Evolutionary conservation across 208 protist genomes (phyloP).

Genomic region (Trypanosoma cruzi): DNA sequence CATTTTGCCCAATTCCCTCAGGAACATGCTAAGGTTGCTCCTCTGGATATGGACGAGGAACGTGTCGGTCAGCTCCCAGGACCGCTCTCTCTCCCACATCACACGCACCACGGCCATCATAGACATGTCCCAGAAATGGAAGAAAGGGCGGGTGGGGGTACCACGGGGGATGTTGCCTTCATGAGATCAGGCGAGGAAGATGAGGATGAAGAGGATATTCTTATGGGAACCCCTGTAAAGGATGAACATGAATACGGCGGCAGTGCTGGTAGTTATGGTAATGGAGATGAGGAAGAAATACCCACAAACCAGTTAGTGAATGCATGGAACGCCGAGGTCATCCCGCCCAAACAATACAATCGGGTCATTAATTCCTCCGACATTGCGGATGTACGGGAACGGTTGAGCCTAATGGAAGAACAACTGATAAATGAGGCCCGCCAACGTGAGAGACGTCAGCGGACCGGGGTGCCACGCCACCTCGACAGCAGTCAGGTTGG

Average conservation of each 20-base stretch:
- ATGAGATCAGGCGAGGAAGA: background rate
- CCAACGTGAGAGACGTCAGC: background rate
- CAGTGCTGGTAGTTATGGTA: conserved; percentile 21
- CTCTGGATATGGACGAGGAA: background rate
- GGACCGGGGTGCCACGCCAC: background rate
- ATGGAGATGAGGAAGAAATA: conserved; percentile 26
- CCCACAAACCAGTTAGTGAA: conserved; percentile 29
- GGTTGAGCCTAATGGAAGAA: conserved; percentile 18
- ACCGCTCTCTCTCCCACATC: background rate
- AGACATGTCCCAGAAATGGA: background rate
- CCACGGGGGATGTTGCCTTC: background rate
- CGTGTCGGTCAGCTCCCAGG: background rate
- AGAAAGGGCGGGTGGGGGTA: background rate
- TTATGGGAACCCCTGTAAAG: background rate
- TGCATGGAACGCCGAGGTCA: conserved; percentile 32
- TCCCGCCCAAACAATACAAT: conserved; percentile 6
- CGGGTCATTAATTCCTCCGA: background rate
- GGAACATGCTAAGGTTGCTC: background rate
- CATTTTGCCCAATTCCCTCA: background rate
- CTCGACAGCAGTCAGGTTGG: conserved; percentile 13
- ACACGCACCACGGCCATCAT: background rate
- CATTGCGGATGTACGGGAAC: conserved; percentile 18
- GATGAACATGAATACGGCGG: conserved; percentile 15
- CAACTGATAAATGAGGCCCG: background rate
- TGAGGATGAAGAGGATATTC: background rate